Percentiles rank a stretch among this genome's conserved stretches.
phyloP scores from a whole-genome alignment of 148 eudicot genomes.

The Bassia scoparia region DNA sequence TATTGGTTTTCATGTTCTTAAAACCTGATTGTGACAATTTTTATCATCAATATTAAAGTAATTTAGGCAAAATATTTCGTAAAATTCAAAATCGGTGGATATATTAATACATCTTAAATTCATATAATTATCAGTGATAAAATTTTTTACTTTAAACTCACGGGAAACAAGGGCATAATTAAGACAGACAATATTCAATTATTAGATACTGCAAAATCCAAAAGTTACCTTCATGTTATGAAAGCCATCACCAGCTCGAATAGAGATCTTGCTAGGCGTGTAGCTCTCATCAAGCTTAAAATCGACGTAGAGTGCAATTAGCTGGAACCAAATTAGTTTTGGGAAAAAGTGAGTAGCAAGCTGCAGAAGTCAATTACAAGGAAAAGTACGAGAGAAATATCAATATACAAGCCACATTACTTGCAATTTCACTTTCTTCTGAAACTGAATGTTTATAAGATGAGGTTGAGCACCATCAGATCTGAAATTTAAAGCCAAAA shows the following conservation, averaged over 20 bases:
- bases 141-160: too few species aligned
- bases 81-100: too few species aligned
- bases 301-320: slow-evolving; percentile 80
- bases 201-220: neutral
- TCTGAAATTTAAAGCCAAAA: slow-evolving; percentile 33
- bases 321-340: slow-evolving; percentile 34
- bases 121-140: too few species aligned
- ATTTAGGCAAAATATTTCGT: too few species aligned
- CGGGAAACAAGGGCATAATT: neutral
- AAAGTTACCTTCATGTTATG: slow-evolving; percentile 63
- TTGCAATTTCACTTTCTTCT: slow-evolving; percentile 87
- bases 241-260: slow-evolving; percentile 96
- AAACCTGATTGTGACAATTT: too few species aligned
- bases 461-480: slow-evolving; percentile 98
- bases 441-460: slow-evolving; percentile 88
- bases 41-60: too few species aligned
- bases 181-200: neutral
- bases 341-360: neutral
- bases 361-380: neutral
- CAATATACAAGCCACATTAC: slow-evolving; percentile 25
- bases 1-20: too few species aligned
- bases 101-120: too few species aligned
- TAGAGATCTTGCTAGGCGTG: slow-evolving; percentile 85
- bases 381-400: neutral
- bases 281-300: slow-evolving; percentile 98